Evolutionary conservation across 768 basidiomycete genomes (phyloP).

Genomic region (Auricularia cornea): DNA sequence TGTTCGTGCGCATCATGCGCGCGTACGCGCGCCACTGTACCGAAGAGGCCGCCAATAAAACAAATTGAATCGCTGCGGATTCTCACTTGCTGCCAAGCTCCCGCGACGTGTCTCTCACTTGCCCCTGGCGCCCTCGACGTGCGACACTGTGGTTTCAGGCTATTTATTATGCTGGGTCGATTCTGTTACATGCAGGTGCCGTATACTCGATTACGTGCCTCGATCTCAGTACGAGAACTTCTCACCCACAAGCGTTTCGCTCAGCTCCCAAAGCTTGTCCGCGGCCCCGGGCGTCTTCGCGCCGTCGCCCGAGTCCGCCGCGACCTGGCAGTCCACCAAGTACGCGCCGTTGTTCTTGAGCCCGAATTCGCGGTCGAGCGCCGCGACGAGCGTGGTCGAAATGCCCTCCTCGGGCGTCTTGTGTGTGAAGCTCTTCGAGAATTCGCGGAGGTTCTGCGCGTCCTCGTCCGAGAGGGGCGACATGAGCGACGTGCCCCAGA

Average conservation of each 20-base stretch:
- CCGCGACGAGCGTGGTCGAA: not conserved
- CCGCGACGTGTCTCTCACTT: too few relatives aligned
- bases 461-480: not conserved
- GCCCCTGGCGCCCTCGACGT: too few relatives aligned
- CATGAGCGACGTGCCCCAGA: not conserved
- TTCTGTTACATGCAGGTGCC: too few relatives aligned
- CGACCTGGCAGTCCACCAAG: not conserved
- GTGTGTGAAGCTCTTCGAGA: not conserved
- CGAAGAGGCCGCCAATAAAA: too few relatives aligned
- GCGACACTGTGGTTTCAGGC: too few relatives aligned
- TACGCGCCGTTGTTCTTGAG: not conserved
- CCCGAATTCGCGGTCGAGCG: not conserved
- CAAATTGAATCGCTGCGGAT: too few relatives aligned
- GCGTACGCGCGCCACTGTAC: slow-evolving; percentile 6
- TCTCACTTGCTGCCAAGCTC: too few relatives aligned
- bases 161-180: too few relatives aligned
- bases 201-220: too few relatives aligned
- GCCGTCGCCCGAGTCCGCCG: not conserved
- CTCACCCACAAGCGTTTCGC: not conserved
- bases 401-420: not conserved
- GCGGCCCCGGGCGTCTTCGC: not conserved
- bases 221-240: not conserved
- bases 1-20: slow-evolving; percentile 54
- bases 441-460: not conserved
- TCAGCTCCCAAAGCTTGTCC: not conserved